These are phyloP conservation scores for Diatrype stigma DNA, from an alignment of 2,329 filamentous ascomycete species.

Conservation along the genomic window DNA sequence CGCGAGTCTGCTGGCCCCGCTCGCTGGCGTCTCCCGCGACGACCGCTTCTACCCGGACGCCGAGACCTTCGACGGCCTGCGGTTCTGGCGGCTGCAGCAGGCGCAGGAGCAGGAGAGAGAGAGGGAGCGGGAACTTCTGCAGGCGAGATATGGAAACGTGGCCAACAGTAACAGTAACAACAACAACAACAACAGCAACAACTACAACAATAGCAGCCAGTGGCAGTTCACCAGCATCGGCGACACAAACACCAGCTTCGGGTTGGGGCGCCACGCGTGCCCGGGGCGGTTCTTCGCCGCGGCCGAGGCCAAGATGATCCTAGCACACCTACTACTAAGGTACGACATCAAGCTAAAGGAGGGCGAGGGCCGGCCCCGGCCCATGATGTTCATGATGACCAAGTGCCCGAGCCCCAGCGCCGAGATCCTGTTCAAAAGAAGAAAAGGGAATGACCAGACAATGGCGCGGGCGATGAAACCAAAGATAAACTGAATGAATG, in stretches of 20 bases:
- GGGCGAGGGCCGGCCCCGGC: slow-evolving; percentile 22
- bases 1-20: slow-evolving; percentile 38
- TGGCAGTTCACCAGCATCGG: slow-evolving; percentile 32
- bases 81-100: slow-evolving; percentile 34
- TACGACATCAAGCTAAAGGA: slow-evolving; percentile 33
- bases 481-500: too few species aligned
- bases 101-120: slow-evolving; percentile 8
- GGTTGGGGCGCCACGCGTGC: slow-evolving; percentile 36
- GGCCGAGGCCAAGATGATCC: slow-evolving; percentile 42
- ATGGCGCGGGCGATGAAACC: too few species aligned
- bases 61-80: slow-evolving; percentile 33
- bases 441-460: neutral
- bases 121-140: slow-evolving; percentile 23
- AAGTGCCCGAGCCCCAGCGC: slow-evolving; percentile 27
- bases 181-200: slow-evolving; percentile 13
- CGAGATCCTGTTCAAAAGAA: slow-evolving; percentile 25
- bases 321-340: slow-evolving; percentile 36
- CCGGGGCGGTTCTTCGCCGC: slow-evolving; percentile 42
- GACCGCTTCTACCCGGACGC: slow-evolving; percentile 31
- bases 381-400: slow-evolving; percentile 31
- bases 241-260: slow-evolving; percentile 33
- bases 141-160: slow-evolving; percentile 15
- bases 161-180: neutral
- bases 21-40: slow-evolving; percentile 33
- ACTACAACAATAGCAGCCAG: slow-evolving; percentile 7